phyloP scores from a whole-genome alignment of 2,329 filamentous ascomycete species.

The Setomelanomma holmii region DNA sequence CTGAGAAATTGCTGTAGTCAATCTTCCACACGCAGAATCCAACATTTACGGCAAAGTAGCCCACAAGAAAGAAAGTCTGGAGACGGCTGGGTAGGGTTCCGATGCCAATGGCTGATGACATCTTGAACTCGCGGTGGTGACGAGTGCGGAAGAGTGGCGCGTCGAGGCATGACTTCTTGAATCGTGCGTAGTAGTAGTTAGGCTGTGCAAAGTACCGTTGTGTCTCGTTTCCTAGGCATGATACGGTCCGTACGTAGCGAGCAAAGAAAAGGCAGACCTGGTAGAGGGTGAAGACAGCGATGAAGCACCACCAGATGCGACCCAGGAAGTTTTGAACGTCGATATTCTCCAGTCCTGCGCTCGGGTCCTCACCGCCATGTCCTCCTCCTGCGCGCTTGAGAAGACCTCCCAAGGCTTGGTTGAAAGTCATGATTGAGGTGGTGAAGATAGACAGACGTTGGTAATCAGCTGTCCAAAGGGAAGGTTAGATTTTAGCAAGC shows the following conservation, averaged over 20 bases:
- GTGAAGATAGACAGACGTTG: slow-evolving; percentile 19
- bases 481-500: slow-evolving; percentile 21
- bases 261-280: slow-evolving; percentile 66
- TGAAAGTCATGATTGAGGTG: slow-evolving; percentile 31
- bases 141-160: slow-evolving; percentile 57
- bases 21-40: slow-evolving; percentile 61
- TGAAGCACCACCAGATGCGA: slow-evolving; percentile 65
- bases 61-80: slow-evolving; percentile 55
- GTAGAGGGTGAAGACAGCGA: slow-evolving; percentile 71
- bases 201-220: slow-evolving; percentile 79
- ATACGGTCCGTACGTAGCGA: slow-evolving; percentile 74
- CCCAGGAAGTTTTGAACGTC: slow-evolving; percentile 48
- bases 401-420: slow-evolving; percentile 23
- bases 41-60: slow-evolving; percentile 58
- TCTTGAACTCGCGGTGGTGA: slow-evolving; percentile 60
- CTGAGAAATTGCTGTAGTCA: slow-evolving; percentile 71
- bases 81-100: slow-evolving; percentile 59
- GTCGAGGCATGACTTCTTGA: slow-evolving; percentile 56
- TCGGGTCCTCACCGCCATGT: slow-evolving; percentile 29
- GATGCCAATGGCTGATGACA: slow-evolving; percentile 57
- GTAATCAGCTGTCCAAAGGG: slow-evolving; percentile 18
- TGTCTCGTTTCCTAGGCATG: slow-evolving; percentile 77
- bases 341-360: slow-evolving; percentile 39
- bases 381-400: slow-evolving; percentile 34
- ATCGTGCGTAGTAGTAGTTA: slow-evolving; percentile 56